A percentile compares a stretch with the other conserved stretches of the same genome.
phyloP scores from a whole-genome alignment of 345 rosid species.

The Bretschneidera sinensis region DNA sequence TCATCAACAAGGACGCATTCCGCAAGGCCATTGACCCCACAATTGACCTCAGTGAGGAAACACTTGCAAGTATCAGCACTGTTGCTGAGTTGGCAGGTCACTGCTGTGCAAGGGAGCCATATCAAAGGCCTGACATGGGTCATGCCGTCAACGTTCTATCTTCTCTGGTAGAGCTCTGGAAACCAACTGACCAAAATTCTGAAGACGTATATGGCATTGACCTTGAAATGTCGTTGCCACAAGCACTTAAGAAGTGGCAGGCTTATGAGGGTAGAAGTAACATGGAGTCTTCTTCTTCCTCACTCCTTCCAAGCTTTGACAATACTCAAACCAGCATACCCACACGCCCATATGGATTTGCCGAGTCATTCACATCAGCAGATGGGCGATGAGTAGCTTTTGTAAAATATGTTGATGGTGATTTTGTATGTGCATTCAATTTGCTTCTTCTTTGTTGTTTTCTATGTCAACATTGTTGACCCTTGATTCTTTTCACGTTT shows the following conservation, averaged over 20 bases:
- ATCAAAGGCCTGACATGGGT: constrained; percentile 92
- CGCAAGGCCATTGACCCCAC: constrained; percentile 62
- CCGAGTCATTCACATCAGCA: constrained; percentile 76
- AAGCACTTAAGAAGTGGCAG: constrained; percentile 90
- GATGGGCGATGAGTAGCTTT: constrained; percentile 61
- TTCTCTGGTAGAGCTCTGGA: constrained; percentile 77
- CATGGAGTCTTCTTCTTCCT: constrained; percentile 53
- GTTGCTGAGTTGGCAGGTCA: constrained; percentile 92
- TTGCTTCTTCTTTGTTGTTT: constrained; percentile 1
- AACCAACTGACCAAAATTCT: constrained; percentile 58
- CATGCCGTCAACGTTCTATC: constrained; percentile 75
- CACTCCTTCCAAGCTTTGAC: constrained; percentile 59
- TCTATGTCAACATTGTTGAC: constrained; percentile 1
- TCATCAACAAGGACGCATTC: constrained; percentile 59
- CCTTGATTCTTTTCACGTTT: background rate
- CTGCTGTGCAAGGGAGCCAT: constrained; percentile 83
- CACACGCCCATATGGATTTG: constrained; percentile 72
- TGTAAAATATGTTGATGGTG: constrained; percentile 17
- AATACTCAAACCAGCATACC: constrained; percentile 85
- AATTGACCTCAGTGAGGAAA: constrained; percentile 60
- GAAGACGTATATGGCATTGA: constrained; percentile 82
- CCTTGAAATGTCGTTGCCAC: constrained; percentile 84
- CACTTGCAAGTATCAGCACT: constrained; percentile 56
- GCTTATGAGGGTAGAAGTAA: constrained; percentile 67
- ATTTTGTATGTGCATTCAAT: constrained; percentile 14